Evolutionary conservation across 371 early-diverging fungal genomes (phyloP), one percentile per base, ranked within the genome.

Genomic region (Coemansia sp.): DNA sequence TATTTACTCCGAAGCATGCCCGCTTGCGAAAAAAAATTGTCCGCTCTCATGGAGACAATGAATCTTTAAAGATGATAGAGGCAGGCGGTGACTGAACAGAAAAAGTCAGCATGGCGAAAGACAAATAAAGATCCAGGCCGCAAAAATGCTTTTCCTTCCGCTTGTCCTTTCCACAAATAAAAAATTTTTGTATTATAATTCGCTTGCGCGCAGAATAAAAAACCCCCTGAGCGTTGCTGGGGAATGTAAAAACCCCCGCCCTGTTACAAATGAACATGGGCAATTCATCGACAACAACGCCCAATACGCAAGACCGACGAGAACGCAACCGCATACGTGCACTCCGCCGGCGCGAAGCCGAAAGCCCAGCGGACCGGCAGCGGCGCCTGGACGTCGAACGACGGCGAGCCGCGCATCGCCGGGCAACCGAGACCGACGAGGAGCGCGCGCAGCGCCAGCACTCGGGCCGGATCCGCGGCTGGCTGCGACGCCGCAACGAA

Each of bases 381-480:
- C 50, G 72, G 8, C 55, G 63, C 6, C 58, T 33, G 1, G 63
- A 63, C 14, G 63, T 63, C 12, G 52, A 52, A 33, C 39, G 68
- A 0, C n/a, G 52, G 26, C 50, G 72, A 0, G 68, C 72, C 2
- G 63, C 56, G 36, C 47, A 43, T 11, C 45, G 69, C 9, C 55
- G 72, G 1, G 58, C 47, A 4, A 64, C 56, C 30, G 72, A 72
- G 33, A 68, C 69, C 0, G 60, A 57, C 16, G 51, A 57, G 11
- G 72, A 72, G 49, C 51, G 63, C 5, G 40, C 11, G 9, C 36
- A 34, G 4, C 36, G 72, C 4, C n/a, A 49, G 12, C 64, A 72
- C 11, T 20, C 34, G 7, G 68, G 68, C 38, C 59, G 69, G 16
- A 5, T 60, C 2, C 54, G 69, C 14, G 68, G 68, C 65, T 64